Evolutionary conservation across 192 early-diverging fungal species (phyloP), one percentile per base, ranked within the genome.

Genomic region (Backusella parvicylindrica): DNA sequence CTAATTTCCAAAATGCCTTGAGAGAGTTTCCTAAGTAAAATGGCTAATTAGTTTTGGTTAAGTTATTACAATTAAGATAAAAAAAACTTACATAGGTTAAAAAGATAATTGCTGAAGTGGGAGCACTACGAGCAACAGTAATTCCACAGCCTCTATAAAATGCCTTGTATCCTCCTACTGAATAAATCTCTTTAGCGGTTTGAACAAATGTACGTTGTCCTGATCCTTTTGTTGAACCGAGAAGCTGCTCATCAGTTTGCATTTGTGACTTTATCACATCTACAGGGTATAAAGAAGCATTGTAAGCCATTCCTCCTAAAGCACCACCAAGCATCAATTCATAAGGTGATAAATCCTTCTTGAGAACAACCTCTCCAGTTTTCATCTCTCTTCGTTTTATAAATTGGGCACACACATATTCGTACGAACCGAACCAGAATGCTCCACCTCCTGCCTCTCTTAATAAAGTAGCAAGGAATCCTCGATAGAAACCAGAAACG

Each of bases 401-500:
- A 84, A 92, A 87, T 23, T 79, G 66, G n/a, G 81, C 79, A 70
- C 91, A 89, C 0, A 89, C 83, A 35, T 91, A 78, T 83, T 99
- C 98, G 72, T 99, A 99, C 1, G 91, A 86, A 73, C 98, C 97
- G 75, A 99, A 99, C 98, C 98, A 99, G 30, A 92, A 93, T 4
- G 90, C 95, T n/a, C 96, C 94, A 30, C 97, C 98, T 37, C 92
- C 87, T 4, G 91, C 84, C 80, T 99, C 98, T 38, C 97, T 89
- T 32, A 97, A 82, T 43, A 98, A 86, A 0, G 97, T 99, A 5
- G 90, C 92, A 18, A 92, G 68, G 77, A 92, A 92, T 2, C 95
- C 95, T 18, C 87, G 87, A 72, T 95, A 96, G 60, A 95, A 88
- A 2, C 94, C 95, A 5, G 63, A 65, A 11, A 87, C 56, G 7